Percentiles rank a stretch among this genome's conserved stretches.
phyloP scores from a whole-genome alignment of 2,329 filamentous ascomycete species.

The Paecilomyces sp. region DNA sequence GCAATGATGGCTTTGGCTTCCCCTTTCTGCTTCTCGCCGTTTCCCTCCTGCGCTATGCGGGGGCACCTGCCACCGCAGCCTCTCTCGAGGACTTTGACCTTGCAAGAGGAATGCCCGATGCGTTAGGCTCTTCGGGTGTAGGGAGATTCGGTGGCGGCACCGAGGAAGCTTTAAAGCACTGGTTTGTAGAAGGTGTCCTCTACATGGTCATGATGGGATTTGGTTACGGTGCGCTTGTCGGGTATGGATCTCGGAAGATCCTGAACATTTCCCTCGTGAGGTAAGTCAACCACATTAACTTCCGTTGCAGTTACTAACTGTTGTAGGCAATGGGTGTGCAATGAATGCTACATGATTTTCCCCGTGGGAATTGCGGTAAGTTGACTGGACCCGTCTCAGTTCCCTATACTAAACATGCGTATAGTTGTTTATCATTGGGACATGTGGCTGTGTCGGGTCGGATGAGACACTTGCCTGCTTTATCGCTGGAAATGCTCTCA shows the following conservation, averaged over 20 bases:
- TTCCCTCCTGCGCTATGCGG: conserved; percentile 50
- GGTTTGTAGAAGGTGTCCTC: conserved; percentile 54
- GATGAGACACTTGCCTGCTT: conserved; percentile 58
- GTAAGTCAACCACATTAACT: conserved; percentile 9
- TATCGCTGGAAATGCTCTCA: conserved; percentile 51
- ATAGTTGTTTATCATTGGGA: conserved; percentile 52
- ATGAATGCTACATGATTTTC: conserved; percentile 48
- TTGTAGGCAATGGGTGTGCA: conserved; percentile 48
- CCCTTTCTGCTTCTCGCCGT: conserved; percentile 55
- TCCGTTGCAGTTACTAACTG: conserved; percentile 6
- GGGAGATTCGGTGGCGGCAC: conserved; percentile 48
- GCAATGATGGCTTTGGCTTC: conserved; percentile 57
- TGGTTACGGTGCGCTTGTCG: conserved; percentile 47
- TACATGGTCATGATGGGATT: conserved; percentile 52
- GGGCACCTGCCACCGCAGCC: conserved; percentile 18
- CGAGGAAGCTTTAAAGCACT: conserved; percentile 47
- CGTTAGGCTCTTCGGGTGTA: conserved; percentile 31
- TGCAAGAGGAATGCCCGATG: conserved; percentile 15
- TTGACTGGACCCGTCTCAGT: not conserved
- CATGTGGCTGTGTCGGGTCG: conserved; percentile 51
- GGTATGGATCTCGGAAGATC: conserved; percentile 41
- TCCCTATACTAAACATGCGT: not conserved
- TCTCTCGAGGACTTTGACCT: conserved; percentile 12
- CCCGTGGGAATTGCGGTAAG: conserved; percentile 45
- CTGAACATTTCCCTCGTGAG: conserved; percentile 34